phyloP scores from a whole-genome alignment of 1,139 yeast species.

The Saccharomyces pastorianus region DNA sequence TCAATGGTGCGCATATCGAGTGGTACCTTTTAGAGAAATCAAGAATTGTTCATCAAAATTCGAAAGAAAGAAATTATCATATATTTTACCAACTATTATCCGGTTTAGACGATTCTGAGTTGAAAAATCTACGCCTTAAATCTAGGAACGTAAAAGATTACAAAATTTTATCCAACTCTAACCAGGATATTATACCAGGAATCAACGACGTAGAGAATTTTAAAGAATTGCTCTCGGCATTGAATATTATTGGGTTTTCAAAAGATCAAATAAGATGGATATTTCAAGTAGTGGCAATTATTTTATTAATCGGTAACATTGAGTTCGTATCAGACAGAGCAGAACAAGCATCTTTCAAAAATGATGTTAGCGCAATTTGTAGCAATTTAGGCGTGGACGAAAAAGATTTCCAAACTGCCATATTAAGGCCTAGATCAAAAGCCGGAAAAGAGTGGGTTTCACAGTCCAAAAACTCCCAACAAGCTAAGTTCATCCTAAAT shows the following conservation, averaged over 20 bases:
- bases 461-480: constrained; percentile 71
- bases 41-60: constrained; percentile 72
- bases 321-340: constrained; percentile 62
- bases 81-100: constrained; percentile 78
- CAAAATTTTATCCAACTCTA: constrained; percentile 52
- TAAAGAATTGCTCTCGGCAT: constrained; percentile 51
- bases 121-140: constrained; percentile 34
- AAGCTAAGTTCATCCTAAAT: constrained; percentile 74
- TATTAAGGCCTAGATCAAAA: constrained; percentile 75
- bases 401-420: constrained; percentile 46
- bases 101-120: constrained; percentile 47
- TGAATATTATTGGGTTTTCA: constrained; percentile 65
- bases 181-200: constrained; percentile 46
- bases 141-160: constrained; percentile 31
- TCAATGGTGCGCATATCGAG: constrained; percentile 86
- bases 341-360: constrained; percentile 70
- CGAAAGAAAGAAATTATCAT: constrained; percentile 82
- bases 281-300: constrained; percentile 62
- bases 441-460: constrained; percentile 86
- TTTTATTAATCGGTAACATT: constrained; percentile 80
- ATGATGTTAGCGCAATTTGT: constrained; percentile 50
- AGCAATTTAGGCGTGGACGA: constrained; percentile 58
- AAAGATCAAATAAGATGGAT: constrained; percentile 49
- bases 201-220: constrained; percentile 73
- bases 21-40: constrained; percentile 93